Percentiles rank a stretch among this genome's conserved stretches.
Conservation (phyloP, 352 stramenopile species). For the Phytophthora macrochlamydospora region DNA sequence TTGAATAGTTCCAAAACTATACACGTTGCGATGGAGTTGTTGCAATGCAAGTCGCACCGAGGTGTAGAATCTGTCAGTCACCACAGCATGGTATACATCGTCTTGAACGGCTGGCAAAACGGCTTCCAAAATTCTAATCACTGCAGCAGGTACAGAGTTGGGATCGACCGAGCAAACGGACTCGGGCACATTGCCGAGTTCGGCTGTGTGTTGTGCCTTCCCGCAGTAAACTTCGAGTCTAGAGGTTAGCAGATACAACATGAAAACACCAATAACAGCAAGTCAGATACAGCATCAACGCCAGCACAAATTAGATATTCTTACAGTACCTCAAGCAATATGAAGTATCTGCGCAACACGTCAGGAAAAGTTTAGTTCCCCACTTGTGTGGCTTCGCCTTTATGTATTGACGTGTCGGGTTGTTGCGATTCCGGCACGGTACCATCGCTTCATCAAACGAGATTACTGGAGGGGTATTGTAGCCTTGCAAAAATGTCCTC, state of each 20-base stretch:
- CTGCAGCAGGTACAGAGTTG: constrained; percentile 3
- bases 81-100: neutral
- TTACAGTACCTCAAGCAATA: constrained; percentile 18
- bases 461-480: constrained; percentile 7
- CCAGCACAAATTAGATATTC: constrained; percentile 6
- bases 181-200: constrained; percentile 1
- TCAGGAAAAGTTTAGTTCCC: constrained; percentile 23
- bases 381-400: constrained; percentile 18
- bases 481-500: neutral
- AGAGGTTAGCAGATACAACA: constrained; percentile 8
- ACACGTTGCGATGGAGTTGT: constrained; percentile 8
- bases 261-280: constrained; percentile 9
- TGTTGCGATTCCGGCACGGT: constrained; percentile 7
- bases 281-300: constrained; percentile 11
- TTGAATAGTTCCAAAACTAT: constrained; percentile 7
- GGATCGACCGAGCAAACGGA: constrained; percentile 1
- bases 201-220: neutral
- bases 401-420: constrained; percentile 13
- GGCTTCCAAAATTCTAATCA: constrained; percentile 12
- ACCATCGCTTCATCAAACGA: constrained; percentile 12
- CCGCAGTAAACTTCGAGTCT: constrained; percentile 16
- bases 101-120: neutral
- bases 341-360: constrained; percentile 9
- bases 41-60: constrained; percentile 11
- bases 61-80: constrained; percentile 9